Evolutionary conservation across 495 filamentous ascomycete genomes (phyloP).

Genomic region (Penicillium diatomitis): DNA sequence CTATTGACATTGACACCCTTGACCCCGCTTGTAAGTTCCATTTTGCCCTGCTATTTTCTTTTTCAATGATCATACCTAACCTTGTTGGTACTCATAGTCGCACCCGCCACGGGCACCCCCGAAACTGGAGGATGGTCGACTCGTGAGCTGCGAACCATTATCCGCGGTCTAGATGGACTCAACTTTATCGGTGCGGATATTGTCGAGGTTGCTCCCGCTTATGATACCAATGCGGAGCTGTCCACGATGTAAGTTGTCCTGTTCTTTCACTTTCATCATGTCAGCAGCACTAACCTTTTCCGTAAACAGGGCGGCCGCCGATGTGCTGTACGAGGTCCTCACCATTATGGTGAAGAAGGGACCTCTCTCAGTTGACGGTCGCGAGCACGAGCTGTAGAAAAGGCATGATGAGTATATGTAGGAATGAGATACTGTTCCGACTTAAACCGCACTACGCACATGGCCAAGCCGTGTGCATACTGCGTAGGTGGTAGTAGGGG

Average conservation of each 20-base stretch:
- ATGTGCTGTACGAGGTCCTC: conserved; percentile 56
- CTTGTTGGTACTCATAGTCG: conserved; percentile 27
- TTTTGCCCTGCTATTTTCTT: too few species aligned
- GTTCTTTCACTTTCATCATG: neutral
- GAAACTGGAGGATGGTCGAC: conserved; percentile 86
- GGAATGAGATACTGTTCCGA: too few species aligned
- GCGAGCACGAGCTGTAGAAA: conserved; percentile 9
- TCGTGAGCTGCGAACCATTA: conserved; percentile 63
- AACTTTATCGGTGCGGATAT: conserved; percentile 74
- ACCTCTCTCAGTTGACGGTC: conserved; percentile 26
- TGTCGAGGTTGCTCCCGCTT: conserved; percentile 65
- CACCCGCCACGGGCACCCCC: conserved; percentile 76
- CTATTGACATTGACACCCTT: conserved; percentile 81
- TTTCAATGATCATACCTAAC: neutral
- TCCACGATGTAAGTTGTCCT: conserved; percentile 43
- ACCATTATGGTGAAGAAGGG: conserved; percentile 59
- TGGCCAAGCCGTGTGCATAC: too few species aligned
- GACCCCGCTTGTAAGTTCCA: conserved; percentile 64
- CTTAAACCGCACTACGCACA: too few species aligned
- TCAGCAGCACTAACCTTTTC: neutral
- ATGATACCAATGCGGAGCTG: conserved; percentile 60
- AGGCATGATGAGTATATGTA: neutral
- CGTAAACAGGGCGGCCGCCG: conserved; percentile 46
- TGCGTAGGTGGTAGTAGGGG: too few species aligned
- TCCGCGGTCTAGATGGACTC: conserved; percentile 64